Percentiles rank a stretch among this genome's conserved stretches.
phyloP scores from a whole-genome alignment of 805 yeast genomes.

The Metschnikowia baotianmanensis region DNA sequence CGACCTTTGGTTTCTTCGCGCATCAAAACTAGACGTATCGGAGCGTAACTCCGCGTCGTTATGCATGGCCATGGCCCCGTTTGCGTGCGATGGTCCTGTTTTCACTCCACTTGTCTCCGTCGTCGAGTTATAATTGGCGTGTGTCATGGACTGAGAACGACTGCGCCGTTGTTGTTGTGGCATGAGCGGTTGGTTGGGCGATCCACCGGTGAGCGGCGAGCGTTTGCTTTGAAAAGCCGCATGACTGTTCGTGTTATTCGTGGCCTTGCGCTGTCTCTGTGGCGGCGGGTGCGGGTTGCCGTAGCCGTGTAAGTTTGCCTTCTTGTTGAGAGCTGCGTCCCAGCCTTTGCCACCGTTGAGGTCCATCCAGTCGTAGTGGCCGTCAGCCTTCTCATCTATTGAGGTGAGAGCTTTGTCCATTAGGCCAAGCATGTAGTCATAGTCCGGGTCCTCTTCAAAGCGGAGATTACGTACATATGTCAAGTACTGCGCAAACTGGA shows the following conservation, averaged over 20 bases:
- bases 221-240: conserved; percentile 9
- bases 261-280: conserved; percentile 22
- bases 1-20: conserved; percentile 16
- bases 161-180: conserved; percentile 15
- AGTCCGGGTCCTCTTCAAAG: conserved; percentile 94
- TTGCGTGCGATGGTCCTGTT: conserved; percentile 20
- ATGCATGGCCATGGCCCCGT: conserved; percentile 32
- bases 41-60: conserved; percentile 41
- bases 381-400: conserved; percentile 71
- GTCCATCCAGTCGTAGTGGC: conserved; percentile 97
- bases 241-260: conserved; percentile 15
- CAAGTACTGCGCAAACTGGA: conserved; percentile 89
- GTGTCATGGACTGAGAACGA: conserved; percentile 18
- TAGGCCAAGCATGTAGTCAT: conserved; percentile 77
- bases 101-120: conserved; percentile 9
- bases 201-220: conserved; percentile 7
- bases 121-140: conserved; percentile 18
- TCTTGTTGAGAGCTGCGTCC: conserved; percentile 86
- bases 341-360: conserved; percentile 94
- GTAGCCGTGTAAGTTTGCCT: conserved; percentile 92
- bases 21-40: conserved; percentile 34
- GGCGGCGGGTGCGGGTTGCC: conserved; percentile 94
- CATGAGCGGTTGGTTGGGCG: conserved; percentile 15
- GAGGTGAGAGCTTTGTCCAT: conserved; percentile 76
- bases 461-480: conserved; percentile 83